phyloP scores from a whole-genome alignment of 2,329 filamentous ascomycete genomes.

The Nemania diffusa region DNA sequence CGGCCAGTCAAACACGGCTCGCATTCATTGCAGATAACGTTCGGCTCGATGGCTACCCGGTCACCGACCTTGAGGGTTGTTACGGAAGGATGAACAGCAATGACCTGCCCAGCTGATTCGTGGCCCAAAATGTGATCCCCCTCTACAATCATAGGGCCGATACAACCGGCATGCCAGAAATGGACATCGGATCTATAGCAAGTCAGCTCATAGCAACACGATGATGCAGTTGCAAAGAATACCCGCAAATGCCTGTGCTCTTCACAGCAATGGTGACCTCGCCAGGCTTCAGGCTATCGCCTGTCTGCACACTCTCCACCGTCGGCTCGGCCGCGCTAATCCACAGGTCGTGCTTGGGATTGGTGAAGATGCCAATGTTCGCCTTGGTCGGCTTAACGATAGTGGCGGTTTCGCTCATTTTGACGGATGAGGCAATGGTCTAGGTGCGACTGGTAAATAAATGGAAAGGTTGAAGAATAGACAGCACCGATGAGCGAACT shows the following conservation, averaged over 20 bases:
- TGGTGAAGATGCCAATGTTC: slow-evolving; percentile 97
- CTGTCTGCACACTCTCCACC: slow-evolving; percentile 76
- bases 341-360: slow-evolving; percentile 92
- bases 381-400: slow-evolving; percentile 70
- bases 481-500: slow-evolving; percentile 28
- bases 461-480: slow-evolving; percentile 12
- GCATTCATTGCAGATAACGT: slow-evolving; percentile 90
- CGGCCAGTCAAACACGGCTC: slow-evolving; percentile 90
- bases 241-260: slow-evolving; percentile 97
- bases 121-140: slow-evolving; percentile 93
- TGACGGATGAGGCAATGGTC: slow-evolving; percentile 20
- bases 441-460: slow-evolving; percentile 25
- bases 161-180: slow-evolving; percentile 96
- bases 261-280: slow-evolving; percentile 90
- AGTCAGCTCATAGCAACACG: slow-evolving; percentile 32
- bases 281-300: slow-evolving; percentile 75
- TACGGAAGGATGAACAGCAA: slow-evolving; percentile 85
- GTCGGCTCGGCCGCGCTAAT: slow-evolving; percentile 81
- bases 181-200: slow-evolving; percentile 83
- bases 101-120: slow-evolving; percentile 86
- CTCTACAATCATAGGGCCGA: slow-evolving; percentile 93
- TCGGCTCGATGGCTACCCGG: slow-evolving; percentile 92
- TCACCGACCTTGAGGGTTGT: slow-evolving; percentile 83
- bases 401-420: slow-evolving; percentile 48
- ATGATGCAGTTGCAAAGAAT: slow-evolving; percentile 39